Evolutionary conservation across 202 grass and related monocot genomes (phyloP).

Genomic region (Brachypodium distachyon): DNA sequence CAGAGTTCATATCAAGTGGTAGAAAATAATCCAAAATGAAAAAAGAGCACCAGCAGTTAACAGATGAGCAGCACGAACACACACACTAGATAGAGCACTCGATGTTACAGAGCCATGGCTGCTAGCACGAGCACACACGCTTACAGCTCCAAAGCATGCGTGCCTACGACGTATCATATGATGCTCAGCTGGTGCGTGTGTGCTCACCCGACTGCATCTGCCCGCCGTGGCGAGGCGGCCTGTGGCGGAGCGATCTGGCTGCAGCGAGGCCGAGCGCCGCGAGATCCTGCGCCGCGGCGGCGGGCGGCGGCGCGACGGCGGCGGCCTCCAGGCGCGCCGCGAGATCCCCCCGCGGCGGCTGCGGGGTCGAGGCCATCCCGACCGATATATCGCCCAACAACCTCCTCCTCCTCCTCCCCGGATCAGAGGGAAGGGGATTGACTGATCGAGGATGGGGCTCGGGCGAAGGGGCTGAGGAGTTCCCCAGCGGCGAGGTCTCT

Average conservation of each 20-base stretch:
- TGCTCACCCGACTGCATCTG: not conserved
- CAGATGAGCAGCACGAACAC: not conserved
- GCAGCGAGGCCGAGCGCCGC: not conserved
- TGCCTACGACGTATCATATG: not conserved
- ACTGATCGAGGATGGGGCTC: not conserved
- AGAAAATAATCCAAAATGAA: not conserved
- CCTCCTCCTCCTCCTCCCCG: not conserved
- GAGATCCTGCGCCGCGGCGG: conserved; percentile 2
- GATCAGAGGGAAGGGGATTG: not conserved
- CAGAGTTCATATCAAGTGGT: not conserved
- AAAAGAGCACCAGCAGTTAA: too few relatives aligned
- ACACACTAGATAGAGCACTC: too few relatives aligned
- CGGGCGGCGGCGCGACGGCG: too few relatives aligned
- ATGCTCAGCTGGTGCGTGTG: not conserved
- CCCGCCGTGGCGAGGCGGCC: not conserved
- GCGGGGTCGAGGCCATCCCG: not conserved
- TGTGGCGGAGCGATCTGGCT: not conserved
- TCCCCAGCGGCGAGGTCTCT: conserved; percentile 6
- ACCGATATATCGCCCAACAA: not conserved
- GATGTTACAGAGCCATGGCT: too few relatives aligned
- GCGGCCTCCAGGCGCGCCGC: not conserved
- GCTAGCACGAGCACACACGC: too few relatives aligned
- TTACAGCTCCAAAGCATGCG: not conserved
- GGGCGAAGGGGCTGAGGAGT: not conserved
- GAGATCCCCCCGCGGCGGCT: not conserved